These are phyloP conservation scores for Podochytrium sp. DNA, from an alignment of 192 early-diverging fungal species.

Conservation along the genomic window DNA sequence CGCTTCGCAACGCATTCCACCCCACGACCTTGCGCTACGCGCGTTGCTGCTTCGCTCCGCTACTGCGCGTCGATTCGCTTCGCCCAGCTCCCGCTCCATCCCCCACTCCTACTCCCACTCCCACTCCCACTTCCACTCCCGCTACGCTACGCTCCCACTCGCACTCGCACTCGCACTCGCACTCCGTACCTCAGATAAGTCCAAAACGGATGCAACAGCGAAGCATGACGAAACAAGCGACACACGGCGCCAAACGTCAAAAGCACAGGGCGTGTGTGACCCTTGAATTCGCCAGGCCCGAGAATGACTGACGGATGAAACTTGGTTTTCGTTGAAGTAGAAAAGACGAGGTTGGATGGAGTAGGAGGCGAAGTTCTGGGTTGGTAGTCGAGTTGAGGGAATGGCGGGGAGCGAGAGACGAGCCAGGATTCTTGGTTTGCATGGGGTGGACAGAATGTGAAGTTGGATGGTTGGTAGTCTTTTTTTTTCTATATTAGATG, in stretches of 20 bases:
- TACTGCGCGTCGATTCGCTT: no score
- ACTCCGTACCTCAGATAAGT: not conserved
- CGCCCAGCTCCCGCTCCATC: no score
- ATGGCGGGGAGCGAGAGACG: not conserved
- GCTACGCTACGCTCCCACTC: no score
- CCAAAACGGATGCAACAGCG: conserved; percentile 5
- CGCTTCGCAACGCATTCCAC: no score
- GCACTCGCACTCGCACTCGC: no score
- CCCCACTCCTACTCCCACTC: no score
- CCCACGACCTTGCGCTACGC: no score
- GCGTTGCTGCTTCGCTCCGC: no score
- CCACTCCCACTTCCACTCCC: no score
- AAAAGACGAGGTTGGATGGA: not conserved
- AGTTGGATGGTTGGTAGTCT: not conserved
- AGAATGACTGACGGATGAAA: not conserved
- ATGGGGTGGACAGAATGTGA: not conserved
- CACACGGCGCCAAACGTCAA: not conserved
- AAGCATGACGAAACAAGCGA: not conserved
- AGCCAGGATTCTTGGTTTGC: conserved; percentile 1
- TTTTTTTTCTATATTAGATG: no score
- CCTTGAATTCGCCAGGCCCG: not conserved
- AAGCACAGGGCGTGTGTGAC: not conserved
- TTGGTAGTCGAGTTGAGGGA: not conserved
- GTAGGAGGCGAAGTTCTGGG: not conserved
- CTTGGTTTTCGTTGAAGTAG: not conserved